Percentiles rank a stretch among this genome's conserved stretches.
These are phyloP conservation scores for Podospora tetraspora DNA, from an alignment of 495 filamentous ascomycete genomes.

Conservation along the genomic window DNA sequence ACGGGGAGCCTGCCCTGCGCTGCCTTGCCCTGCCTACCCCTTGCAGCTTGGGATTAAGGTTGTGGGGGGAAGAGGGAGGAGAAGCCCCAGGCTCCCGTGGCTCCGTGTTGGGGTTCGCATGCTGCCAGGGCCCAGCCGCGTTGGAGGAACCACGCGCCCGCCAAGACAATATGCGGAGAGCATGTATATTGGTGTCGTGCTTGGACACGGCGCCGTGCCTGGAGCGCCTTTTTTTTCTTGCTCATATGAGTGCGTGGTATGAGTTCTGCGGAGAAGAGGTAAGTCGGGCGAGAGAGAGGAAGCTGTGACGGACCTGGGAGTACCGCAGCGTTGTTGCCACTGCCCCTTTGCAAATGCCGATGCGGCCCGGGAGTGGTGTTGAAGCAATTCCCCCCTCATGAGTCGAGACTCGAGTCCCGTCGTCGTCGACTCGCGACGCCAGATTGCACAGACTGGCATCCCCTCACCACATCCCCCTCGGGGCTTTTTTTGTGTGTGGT, in stretches of 20 bases:
- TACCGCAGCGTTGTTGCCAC: neutral
- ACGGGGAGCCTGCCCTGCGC: neutral
- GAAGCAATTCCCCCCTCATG: neutral
- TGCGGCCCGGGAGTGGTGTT: neutral
- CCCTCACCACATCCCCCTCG: neutral
- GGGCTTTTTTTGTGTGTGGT: neutral
- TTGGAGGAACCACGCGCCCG: conserved; percentile 17
- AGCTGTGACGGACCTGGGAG: neutral
- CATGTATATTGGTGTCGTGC: conserved; percentile 16
- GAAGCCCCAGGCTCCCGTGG: conserved; percentile 1
- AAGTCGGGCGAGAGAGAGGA: neutral
- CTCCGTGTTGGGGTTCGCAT: conserved; percentile 9
- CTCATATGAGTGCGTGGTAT: conserved; percentile 1
- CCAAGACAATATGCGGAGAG: conserved; percentile 23
- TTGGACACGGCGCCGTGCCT: conserved; percentile 16
- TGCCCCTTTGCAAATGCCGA: neutral
- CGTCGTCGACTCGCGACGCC: neutral
- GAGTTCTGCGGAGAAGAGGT: neutral
- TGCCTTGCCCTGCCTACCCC: conserved; percentile 9
- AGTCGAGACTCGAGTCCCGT: neutral
- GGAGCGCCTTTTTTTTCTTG: conserved; percentile 1
- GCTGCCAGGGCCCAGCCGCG: conserved; percentile 18
- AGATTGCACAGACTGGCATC: neutral
- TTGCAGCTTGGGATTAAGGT: conserved; percentile 16
- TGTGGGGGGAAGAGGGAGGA: conserved; percentile 16